These are phyloP conservation scores for Schizosaccharomyces japonicus DNA, from an alignment of 805 yeast genomes.

Conservation along the genomic window DNA sequence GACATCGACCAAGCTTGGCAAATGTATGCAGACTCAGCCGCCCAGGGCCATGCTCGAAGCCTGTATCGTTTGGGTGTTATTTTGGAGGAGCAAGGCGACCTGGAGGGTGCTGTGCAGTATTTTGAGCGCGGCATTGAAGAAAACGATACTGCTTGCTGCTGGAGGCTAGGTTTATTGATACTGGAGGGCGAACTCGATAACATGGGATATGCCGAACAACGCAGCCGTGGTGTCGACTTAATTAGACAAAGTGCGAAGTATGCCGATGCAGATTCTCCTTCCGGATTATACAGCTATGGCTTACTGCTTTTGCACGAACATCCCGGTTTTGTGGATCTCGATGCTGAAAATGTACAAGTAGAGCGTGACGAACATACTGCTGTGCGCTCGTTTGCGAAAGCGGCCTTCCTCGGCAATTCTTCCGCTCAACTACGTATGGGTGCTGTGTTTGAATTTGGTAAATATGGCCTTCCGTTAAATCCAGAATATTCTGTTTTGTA, in stretches of 20 bases:
- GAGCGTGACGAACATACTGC: slow-evolving; percentile 6
- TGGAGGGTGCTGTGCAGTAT: slow-evolving; percentile 14
- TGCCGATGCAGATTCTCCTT: slow-evolving; percentile 20
- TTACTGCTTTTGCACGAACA: slow-evolving; percentile 17
- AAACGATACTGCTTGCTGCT: slow-evolving; percentile 19
- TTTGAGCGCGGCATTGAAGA: slow-evolving; percentile 17
- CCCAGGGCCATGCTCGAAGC: slow-evolving; percentile 16
- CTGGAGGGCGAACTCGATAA: not conserved
- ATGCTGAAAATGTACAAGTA: not conserved
- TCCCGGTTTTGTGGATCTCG: slow-evolving; percentile 6
- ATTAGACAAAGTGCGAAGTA: slow-evolving; percentile 13
- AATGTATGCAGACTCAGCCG: slow-evolving; percentile 15
- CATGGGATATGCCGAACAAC: slow-evolving; percentile 6
- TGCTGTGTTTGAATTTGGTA: slow-evolving; percentile 9
- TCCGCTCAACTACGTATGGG: slow-evolving; percentile 11
- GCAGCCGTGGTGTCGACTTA: slow-evolving; percentile 15
- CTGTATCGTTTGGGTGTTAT: slow-evolving; percentile 18
- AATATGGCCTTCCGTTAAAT: slow-evolving; percentile 8
- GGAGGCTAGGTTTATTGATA: slow-evolving; percentile 17
- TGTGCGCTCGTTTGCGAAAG: slow-evolving; percentile 12
- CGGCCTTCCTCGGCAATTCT: slow-evolving; percentile 18
- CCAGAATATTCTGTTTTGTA: slow-evolving; percentile 11
- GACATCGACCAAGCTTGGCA: slow-evolving; percentile 12
- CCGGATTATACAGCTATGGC: slow-evolving; percentile 19
- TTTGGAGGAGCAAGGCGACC: slow-evolving; percentile 16